phyloP scores from a whole-genome alignment of 768 basidiomycete species.

The Neoboletus magnificus region DNA sequence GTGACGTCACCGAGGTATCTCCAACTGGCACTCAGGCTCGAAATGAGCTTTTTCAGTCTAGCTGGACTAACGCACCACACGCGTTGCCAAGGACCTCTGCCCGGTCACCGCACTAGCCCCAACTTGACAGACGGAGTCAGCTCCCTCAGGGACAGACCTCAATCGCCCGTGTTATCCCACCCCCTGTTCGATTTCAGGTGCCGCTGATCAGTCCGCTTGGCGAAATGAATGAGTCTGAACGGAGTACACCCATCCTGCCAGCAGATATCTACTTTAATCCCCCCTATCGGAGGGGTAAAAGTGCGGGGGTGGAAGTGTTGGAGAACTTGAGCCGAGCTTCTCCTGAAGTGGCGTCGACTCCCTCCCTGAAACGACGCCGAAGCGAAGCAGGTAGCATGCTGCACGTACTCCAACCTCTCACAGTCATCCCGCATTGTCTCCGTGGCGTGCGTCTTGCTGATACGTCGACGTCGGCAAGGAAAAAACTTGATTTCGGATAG shows the following conservation, averaged over 20 bases:
- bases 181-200: not conserved
- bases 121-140: not conserved
- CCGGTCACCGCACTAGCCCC: constrained; percentile 19
- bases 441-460: not conserved
- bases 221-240: not conserved
- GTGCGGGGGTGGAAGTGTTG: not conserved
- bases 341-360: not conserved
- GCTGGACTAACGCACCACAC: not conserved
- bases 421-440: not conserved
- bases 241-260: not conserved
- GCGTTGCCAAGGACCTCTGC: not conserved
- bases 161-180: not conserved
- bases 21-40: not conserved
- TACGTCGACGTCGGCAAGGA: not conserved
- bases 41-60: not conserved
- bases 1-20: not conserved
- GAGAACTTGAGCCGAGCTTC: not conserved
- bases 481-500: no score
- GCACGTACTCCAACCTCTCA: not conserved
- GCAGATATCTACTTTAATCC: no score
- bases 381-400: not conserved
- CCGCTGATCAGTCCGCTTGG: not conserved
- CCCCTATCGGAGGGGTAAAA: not conserved
- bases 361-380: not conserved
- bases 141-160: not conserved